Conservation (phyloP, 495 filamentous ascomycete genomes). For the Darksidea phi region DNA sequence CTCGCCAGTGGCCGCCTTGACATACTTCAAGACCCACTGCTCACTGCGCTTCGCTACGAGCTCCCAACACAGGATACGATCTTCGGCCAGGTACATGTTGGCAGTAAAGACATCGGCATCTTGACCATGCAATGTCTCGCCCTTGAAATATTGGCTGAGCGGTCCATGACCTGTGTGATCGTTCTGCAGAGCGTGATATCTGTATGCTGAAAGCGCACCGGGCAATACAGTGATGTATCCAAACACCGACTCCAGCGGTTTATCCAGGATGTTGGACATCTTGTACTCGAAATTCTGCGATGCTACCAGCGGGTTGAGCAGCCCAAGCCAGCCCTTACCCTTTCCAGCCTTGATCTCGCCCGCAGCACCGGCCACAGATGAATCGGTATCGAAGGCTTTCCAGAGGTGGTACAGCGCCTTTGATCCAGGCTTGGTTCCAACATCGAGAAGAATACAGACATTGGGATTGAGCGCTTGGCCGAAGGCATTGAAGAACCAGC, state of each 20-base stretch:
- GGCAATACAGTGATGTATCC: slow-evolving; percentile 97
- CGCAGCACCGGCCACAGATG: slow-evolving; percentile 91
- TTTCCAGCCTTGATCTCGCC: slow-evolving; percentile 98
- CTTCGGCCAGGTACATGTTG: slow-evolving; percentile 99
- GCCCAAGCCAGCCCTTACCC: slow-evolving; percentile 73
- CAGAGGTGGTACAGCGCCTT: slow-evolving; percentile 95
- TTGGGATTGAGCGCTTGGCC: slow-evolving; percentile 90
- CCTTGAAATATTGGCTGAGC: slow-evolving; percentile 98
- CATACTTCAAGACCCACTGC: slow-evolving; percentile 96
- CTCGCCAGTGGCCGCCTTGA: slow-evolving; percentile 91
- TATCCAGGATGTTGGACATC: slow-evolving; percentile 98
- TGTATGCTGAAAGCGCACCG: slow-evolving; percentile 90
- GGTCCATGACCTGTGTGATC: slow-evolving; percentile 94
- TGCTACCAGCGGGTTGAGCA: slow-evolving; percentile 92
- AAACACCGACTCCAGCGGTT: slow-evolving; percentile 94
- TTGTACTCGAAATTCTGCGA: slow-evolving; percentile 99
- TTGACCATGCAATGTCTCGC: slow-evolving; percentile 93
- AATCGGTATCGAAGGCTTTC: slow-evolving; percentile 98
- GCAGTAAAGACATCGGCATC: slow-evolving; percentile 98
- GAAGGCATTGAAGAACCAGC: slow-evolving; percentile 99
- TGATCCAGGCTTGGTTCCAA: slow-evolving; percentile 83
- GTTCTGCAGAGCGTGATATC: slow-evolving; percentile 96
- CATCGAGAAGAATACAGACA: slow-evolving; percentile 93
- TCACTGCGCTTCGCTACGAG: slow-evolving; percentile 92
- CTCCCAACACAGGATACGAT: slow-evolving; percentile 99